Evolutionary conservation across 2,329 filamentous ascomycete genomes (phyloP).

Genomic region (Ophiosphaerella narmari): DNA sequence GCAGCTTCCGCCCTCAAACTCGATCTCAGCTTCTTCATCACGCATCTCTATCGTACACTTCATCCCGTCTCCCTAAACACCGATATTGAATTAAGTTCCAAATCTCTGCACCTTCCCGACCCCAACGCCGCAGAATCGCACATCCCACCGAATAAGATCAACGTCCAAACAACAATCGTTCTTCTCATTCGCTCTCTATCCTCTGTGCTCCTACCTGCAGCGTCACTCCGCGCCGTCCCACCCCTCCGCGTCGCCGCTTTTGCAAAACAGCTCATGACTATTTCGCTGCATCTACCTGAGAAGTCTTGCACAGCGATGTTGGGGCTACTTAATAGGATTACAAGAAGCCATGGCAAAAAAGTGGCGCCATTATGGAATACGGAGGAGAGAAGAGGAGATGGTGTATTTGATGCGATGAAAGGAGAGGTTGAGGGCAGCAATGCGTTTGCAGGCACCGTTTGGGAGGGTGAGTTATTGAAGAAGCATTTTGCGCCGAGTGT

Average conservation of each 20-base stretch:
- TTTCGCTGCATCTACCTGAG: slow-evolving; percentile 84
- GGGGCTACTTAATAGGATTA: slow-evolving; percentile 75
- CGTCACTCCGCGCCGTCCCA: slow-evolving; percentile 74
- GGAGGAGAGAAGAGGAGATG: slow-evolving; percentile 90
- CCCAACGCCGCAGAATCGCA: slow-evolving; percentile 57
- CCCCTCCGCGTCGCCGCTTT: slow-evolving; percentile 89
- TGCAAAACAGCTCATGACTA: slow-evolving; percentile 84
- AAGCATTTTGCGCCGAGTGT: slow-evolving; percentile 88
- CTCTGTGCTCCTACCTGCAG: slow-evolving; percentile 75
- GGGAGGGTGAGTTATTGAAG: slow-evolving; percentile 88
- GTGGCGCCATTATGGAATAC: slow-evolving; percentile 89
- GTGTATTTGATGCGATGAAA: slow-evolving; percentile 75
- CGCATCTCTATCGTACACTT: slow-evolving; percentile 87
- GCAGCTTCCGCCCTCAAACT: slow-evolving; percentile 80
- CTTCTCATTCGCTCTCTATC: slow-evolving; percentile 86
- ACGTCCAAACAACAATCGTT: slow-evolving; percentile 92
- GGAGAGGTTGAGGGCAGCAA: slow-evolving; percentile 80
- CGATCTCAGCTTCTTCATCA: slow-evolving; percentile 93
- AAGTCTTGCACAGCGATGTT: slow-evolving; percentile 83
- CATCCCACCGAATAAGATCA: slow-evolving; percentile 71
- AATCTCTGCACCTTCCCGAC: slow-evolving; percentile 72
- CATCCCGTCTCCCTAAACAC: slow-evolving; percentile 78
- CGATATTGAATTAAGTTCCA: slow-evolving; percentile 81
- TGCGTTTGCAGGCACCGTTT: slow-evolving; percentile 85
- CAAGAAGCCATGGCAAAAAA: slow-evolving; percentile 80